Conservation (phyloP, 1,284 basidiomycete species). For the Puccinia polysora region DNA sequence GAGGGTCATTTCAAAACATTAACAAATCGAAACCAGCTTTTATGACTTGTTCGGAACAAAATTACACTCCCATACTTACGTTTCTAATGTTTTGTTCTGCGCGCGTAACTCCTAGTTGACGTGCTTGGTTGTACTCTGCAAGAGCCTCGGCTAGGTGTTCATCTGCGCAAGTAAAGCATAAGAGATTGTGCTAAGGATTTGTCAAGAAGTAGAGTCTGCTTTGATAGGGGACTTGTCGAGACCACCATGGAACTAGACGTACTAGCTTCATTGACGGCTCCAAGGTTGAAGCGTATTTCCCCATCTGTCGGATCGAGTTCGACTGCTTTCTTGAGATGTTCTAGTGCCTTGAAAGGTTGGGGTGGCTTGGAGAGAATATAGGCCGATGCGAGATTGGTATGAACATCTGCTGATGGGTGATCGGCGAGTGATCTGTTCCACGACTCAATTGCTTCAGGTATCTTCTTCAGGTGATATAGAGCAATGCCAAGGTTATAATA, state of each 20-base stretch:
- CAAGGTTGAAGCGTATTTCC: conserved; percentile 42
- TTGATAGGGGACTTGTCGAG: no score
- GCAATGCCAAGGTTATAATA: conserved; percentile 41
- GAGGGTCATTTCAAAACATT: not conserved
- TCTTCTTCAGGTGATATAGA: conserved; percentile 28
- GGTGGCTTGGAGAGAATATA: conserved; percentile 41
- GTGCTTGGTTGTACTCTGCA: conserved; percentile 31
- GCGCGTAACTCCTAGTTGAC: conserved; percentile 21
- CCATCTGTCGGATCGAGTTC: conserved; percentile 35
- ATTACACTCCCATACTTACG: no score
- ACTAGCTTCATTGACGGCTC: conserved; percentile 42
- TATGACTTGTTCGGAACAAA: no score
- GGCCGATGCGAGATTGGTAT: conserved; percentile 42
- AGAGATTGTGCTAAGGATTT: not conserved
- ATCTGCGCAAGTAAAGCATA: conserved; percentile 13
- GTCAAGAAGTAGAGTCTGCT: not conserved
- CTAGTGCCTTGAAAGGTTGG: conserved; percentile 37
- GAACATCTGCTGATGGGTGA: conserved; percentile 25
- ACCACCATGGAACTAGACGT: not conserved
- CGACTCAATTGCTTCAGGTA: conserved; percentile 31
- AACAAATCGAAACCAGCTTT: not conserved
- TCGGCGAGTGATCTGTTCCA: conserved; percentile 25
- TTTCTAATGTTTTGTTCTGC: conserved; percentile 42
- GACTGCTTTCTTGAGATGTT: conserved; percentile 37
- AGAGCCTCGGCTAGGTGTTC: conserved; percentile 34